Conservation (phyloP, 1,284 basidiomycete species). For the Moesziomyces globuligerus region DNA sequence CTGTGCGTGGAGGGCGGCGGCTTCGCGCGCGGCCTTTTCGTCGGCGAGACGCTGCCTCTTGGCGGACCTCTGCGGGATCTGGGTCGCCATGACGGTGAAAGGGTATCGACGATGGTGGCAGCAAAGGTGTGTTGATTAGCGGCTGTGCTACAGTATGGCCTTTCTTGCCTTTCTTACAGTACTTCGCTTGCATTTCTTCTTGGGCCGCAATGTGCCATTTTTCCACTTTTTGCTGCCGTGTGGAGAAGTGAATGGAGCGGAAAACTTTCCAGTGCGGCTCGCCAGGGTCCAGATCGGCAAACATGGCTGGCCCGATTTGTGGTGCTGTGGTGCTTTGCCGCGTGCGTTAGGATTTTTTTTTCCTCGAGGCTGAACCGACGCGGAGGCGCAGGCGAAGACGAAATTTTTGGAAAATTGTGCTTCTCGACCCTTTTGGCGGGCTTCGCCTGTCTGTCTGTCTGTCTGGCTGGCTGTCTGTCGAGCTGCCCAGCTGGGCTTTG, state of each 20-base stretch:
- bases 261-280: constrained; percentile 36
- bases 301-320: constrained; percentile 20
- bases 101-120: neutral
- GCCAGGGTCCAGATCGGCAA: constrained; percentile 28
- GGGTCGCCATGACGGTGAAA: constrained; percentile 53
- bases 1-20: constrained; percentile 40
- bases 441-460: constrained; percentile 1
- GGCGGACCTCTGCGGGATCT: constrained; percentile 53
- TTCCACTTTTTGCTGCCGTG: constrained; percentile 2
- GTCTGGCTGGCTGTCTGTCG: too few relatives aligned
- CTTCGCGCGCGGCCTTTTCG: constrained; percentile 43
- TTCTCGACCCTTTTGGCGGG: constrained; percentile 4
- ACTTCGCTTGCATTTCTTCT: too few relatives aligned
- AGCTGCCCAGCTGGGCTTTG: too few relatives aligned
- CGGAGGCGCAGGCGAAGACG: too few relatives aligned
- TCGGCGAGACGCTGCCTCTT: constrained; percentile 57
- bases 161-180: too few relatives aligned
- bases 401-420: constrained; percentile 22
- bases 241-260: constrained; percentile 13
- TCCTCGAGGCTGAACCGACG: too few relatives aligned
- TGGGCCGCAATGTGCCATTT: too few relatives aligned
- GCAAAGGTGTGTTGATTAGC: neutral
- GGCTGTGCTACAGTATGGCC: too few relatives aligned
- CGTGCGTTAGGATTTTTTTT: constrained; percentile 11
- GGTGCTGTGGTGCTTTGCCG: neutral